These are phyloP conservation scores for Trichophyton schoenleinii DNA, from an alignment of 2,329 filamentous ascomycete species.

Conservation along the genomic window DNA sequence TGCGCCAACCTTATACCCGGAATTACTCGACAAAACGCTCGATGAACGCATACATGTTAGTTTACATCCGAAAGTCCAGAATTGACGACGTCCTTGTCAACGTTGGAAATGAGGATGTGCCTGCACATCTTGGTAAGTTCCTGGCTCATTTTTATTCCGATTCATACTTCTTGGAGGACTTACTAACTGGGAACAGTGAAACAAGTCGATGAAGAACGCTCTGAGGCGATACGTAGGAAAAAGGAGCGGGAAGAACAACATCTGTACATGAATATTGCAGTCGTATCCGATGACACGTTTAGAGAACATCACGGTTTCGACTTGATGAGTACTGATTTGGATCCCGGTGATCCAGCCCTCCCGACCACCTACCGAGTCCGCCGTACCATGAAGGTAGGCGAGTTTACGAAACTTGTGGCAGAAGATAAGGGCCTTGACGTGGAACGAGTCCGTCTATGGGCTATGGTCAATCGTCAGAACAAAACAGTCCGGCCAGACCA, in stretches of 20 bases:
- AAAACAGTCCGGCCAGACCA: conserved; percentile 88
- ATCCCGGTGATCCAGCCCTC: conserved; percentile 51
- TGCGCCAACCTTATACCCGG: conserved; percentile 52
- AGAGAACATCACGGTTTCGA: conserved; percentile 72
- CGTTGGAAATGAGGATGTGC: conserved; percentile 66
- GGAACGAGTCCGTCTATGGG: conserved; percentile 69
- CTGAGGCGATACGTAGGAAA: conserved; percentile 58
- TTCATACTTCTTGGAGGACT: conserved; percentile 3
- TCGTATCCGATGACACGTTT: conserved; percentile 74
- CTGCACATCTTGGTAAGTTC: conserved; percentile 60
- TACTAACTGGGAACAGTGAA: conserved; percentile 40
- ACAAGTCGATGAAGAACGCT: conserved; percentile 70
- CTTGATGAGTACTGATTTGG: conserved; percentile 55
- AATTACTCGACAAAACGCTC: conserved; percentile 53
- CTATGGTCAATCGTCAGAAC: conserved; percentile 97
- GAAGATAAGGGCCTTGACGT: conserved; percentile 56
- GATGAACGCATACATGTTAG: conserved; percentile 96
- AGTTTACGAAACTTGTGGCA: conserved; percentile 61
- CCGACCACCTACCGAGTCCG: conserved; percentile 63
- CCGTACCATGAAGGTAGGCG: conserved; percentile 59
- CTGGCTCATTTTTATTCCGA: background rate
- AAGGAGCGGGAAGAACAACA: conserved; percentile 92
- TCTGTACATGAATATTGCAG: conserved; percentile 73
- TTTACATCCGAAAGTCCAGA: conserved; percentile 81
- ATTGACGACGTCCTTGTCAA: conserved; percentile 71